Evolutionary conservation across 1,139 yeast species (phyloP), one percentile per base, ranked within the genome.

Genomic region (Kazachstania sp.): DNA sequence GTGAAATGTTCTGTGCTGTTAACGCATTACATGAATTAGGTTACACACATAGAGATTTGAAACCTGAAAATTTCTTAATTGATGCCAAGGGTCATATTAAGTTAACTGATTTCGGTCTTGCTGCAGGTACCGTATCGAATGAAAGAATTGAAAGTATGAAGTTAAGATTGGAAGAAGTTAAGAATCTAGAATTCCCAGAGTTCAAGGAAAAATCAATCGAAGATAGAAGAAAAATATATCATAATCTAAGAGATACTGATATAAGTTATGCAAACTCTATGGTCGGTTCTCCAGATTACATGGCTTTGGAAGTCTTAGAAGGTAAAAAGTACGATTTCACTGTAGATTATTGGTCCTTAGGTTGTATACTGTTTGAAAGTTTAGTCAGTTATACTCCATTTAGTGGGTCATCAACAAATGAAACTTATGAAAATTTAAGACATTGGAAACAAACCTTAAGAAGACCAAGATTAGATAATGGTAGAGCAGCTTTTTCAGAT

Each of bases 301-400:
- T 94, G 99, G 98, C 99, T 1, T 74, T 94, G 47, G 99, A 94
- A 66, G 97, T 94, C 6, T 78, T 94, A 52, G 95, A 87, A 66
- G 98, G 98, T 9, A 84, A 84, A 59, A 83, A 83, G 51, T 94
- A 94, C 65, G 96, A 94, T 64, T 90, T 83, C 64, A 90, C 98
- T 18, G 95, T 94, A 52, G 99, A 94, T 71, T 94, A 94, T 67
- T 94, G 99, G 99, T 90, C 97, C 0, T 74, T 94, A 47, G 99
- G 98, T 1, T 94, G 98, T 67, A 86, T 86, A 79, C 71, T 90
- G 26, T 90, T 85, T 63, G 97, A 90, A 66, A 86, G 95, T 52
- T 76, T 90, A 58, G 86, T 88, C 46, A 97, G 97, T 1, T 94
- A 86, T 66, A 95, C 99, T 2, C 99, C 99, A 41, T 94, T 94